Evolutionary conservation across 108 stramenopile genomes (phyloP).

Genomic region (Conticribra guillardii): DNA sequence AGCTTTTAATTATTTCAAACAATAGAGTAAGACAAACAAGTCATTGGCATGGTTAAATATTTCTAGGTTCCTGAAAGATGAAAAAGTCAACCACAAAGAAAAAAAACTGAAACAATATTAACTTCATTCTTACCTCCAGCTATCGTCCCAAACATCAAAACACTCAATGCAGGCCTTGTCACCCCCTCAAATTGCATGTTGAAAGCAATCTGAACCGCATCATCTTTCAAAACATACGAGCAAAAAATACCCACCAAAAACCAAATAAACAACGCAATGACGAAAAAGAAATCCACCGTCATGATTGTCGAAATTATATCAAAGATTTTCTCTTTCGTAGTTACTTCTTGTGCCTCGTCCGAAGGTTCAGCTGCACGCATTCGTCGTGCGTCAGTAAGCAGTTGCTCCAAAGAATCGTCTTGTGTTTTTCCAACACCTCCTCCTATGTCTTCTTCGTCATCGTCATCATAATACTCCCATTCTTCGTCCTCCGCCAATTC

Average conservation of each 20-base stretch:
- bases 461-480: conserved; percentile 56
- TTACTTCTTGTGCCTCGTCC: conserved; percentile 13
- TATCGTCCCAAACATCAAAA: conserved; percentile 86
- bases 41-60: no score
- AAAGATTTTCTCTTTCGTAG: conserved; percentile 49
- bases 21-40: background rate
- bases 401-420: conserved; percentile 67
- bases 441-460: conserved; percentile 43
- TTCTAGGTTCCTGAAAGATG: no score
- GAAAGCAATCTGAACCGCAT: conserved; percentile 90
- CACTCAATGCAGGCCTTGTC: conserved; percentile 73
- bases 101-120: background rate
- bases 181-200: conserved; percentile 69
- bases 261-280: conserved; percentile 85
- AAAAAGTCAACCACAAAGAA: no score
- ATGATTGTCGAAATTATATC: conserved; percentile 83
- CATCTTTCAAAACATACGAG: conserved; percentile 76
- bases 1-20: conserved; percentile 8
- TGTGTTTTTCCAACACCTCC: background rate
- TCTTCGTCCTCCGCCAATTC: conserved; percentile 44
- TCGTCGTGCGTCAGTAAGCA: conserved; percentile 69
- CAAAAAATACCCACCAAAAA: conserved; percentile 89
- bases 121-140: conserved; percentile 54
- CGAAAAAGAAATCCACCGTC: conserved; percentile 93
- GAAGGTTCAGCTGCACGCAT: conserved; percentile 49